Percentiles rank a stretch among this genome's conserved stretches.
These are phyloP conservation scores for Wickerhamomyces queroliae DNA, from an alignment of 805 yeast species.

Conservation along the genomic window DNA sequence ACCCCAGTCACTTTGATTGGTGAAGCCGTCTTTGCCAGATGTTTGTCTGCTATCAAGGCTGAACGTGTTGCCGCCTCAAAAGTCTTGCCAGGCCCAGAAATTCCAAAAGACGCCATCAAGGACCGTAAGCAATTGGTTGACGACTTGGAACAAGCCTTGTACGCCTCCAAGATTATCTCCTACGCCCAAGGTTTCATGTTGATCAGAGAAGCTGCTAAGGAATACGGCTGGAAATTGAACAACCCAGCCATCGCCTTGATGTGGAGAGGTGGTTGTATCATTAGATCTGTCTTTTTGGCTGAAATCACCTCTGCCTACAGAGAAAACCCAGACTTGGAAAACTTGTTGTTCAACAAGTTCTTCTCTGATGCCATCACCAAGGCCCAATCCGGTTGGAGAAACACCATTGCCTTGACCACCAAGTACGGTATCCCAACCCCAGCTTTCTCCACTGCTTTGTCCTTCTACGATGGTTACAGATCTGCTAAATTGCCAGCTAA, in stretches of 20 bases:
- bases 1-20: constrained; percentile 98
- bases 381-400: constrained; percentile 97
- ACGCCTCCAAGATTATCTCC: constrained; percentile 97
- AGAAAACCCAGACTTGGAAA: constrained; percentile 88
- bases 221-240: constrained; percentile 95
- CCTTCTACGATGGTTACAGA: constrained; percentile 99
- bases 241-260: constrained; percentile 97
- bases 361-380: constrained; percentile 84
- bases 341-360: constrained; percentile 93
- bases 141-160: constrained; percentile 94
- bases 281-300: constrained; percentile 96
- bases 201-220: constrained; percentile 96
- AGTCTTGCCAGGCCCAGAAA: constrained; percentile 72
- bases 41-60: constrained; percentile 84
- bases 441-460: constrained; percentile 93
- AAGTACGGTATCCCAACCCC: constrained; percentile 94
- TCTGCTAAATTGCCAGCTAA: constrained; percentile 93
- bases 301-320: constrained; percentile 97
- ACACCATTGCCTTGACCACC: constrained; percentile 71
- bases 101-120: constrained; percentile 55
- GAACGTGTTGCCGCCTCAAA: constrained; percentile 88
- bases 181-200: constrained; percentile 99
- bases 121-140: constrained; percentile 84
- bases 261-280: constrained; percentile 99
- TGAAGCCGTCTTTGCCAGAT: constrained; percentile 97